Base-by-base conservation (phyloP, 768 basidiomycete species). In the Postia placenta region DNA sequence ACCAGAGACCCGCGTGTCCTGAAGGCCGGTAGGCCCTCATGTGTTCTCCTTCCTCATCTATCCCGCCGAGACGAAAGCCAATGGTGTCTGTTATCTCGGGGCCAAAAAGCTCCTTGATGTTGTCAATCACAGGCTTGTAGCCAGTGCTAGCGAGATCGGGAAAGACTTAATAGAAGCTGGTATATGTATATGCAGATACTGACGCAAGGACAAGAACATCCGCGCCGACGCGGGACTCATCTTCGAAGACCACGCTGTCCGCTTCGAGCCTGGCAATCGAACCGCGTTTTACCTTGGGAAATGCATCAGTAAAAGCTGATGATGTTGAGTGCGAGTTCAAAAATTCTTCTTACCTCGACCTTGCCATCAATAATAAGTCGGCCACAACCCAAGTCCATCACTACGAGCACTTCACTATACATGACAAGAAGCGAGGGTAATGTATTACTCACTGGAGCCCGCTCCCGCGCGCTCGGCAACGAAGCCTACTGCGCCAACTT, bases 21-120 rank as follows among this genome's bases (percentile, higher is more conserved):
- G 69, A 64, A 3, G 70, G 71, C 5, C 68, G 61, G 47, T 68
- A 74, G 38, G 63, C 55, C 3, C 65, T 66, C 30, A 50, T 56
- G 2, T 67, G 27, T 46, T 74, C 74, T 1, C 69, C 70, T 50
- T 74, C 73, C 20, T 62, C 60, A 48, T 76, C 71, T 11, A 73
- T 26, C 0, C 72, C 72, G 66, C 69, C 71, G 1, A 72, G 56
- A 0, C 30, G n/a, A n/a, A 39, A 12, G 47, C 58, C 55, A 5
- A 66, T 68, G 17, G 56, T 50, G 15, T 61, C 58, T 5, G 68
- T 64, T 3, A 64, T 57, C 14, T 64, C 63, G 27, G 66, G 60
- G 3, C 74, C 72, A 30, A 76, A 69, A 2, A 68, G 47, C 11
- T 47, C 45, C 23, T 56, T 60, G 53, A 65, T 57, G 0, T 60